phyloP scores from a whole-genome alignment of 768 basidiomycete species.

The Tylopilus cervinicoccineus region DNA sequence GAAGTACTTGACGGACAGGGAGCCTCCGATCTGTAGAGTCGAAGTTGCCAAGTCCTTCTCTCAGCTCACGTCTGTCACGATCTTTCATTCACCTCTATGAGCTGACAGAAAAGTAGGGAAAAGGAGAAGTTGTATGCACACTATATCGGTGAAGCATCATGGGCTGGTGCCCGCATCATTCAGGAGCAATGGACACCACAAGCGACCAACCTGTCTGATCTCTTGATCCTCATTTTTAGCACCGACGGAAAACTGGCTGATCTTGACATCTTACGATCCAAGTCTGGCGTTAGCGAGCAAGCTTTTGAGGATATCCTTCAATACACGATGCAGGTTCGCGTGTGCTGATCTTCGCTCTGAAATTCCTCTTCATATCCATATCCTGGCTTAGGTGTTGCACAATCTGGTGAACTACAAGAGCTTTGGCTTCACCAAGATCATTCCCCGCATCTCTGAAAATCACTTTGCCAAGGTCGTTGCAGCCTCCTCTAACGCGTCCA shows the following conservation, averaged over 20 bases:
- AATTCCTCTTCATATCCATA: neutral
- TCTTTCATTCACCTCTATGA: neutral
- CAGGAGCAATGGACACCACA: constrained; percentile 81
- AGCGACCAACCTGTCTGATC: constrained; percentile 63
- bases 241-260: constrained; percentile 55
- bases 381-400: constrained; percentile 35
- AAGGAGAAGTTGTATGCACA: constrained; percentile 81
- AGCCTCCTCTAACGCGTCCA: constrained; percentile 53
- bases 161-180: constrained; percentile 83
- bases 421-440: constrained; percentile 84
- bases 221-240: constrained; percentile 67
- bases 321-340: constrained; percentile 64
- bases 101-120: constrained; percentile 39
- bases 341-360: neutral
- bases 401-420: constrained; percentile 65
- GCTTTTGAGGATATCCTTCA: constrained; percentile 72
- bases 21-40: constrained; percentile 71
- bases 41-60: constrained; percentile 64
- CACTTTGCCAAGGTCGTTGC: constrained; percentile 63
- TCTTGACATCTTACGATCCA: constrained; percentile 47
- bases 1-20: constrained; percentile 71
- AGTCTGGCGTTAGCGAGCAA: constrained; percentile 48
- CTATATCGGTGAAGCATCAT: constrained; percentile 64
- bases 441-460: constrained; percentile 60
- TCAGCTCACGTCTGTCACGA: constrained; percentile 51